Percentiles rank a stretch among this genome's conserved stretches.
These are phyloP conservation scores for Macrocybe gigantea DNA, from an alignment of 768 basidiomycete species.

Conservation along the genomic window DNA sequence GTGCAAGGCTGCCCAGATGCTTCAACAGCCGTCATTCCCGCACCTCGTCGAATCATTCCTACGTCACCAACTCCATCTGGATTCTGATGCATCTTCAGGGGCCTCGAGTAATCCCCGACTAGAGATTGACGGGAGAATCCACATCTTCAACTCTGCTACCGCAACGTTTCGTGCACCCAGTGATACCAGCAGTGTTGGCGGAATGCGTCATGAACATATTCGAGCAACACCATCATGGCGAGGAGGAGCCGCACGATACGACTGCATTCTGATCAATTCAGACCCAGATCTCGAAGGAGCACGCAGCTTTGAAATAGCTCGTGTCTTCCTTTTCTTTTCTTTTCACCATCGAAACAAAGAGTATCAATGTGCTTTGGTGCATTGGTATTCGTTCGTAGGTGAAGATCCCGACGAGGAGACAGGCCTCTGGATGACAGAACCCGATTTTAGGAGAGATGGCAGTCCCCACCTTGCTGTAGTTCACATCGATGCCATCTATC, in stretches of 20 bases:
- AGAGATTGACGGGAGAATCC: conserved; percentile 9
- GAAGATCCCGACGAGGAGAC: conserved; percentile 12
- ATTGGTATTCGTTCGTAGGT: conserved; percentile 11
- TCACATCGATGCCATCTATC: conserved; percentile 11
- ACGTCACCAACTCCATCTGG: background rate
- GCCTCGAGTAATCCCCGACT: conserved; percentile 6
- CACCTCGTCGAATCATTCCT: background rate
- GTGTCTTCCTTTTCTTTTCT: conserved; percentile 6
- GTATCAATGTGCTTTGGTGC: conserved; percentile 16
- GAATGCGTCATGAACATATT: conserved; percentile 11
- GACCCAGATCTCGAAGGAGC: conserved; percentile 14
- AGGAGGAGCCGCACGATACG: conserved; percentile 16
- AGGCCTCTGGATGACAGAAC: conserved; percentile 15
- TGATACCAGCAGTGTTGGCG: conserved; percentile 22
- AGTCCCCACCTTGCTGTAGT: conserved; percentile 4
- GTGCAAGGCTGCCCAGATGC: background rate
- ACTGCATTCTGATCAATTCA: conserved; percentile 8
- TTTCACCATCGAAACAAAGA: conserved; percentile 2
- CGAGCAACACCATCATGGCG: conserved; percentile 21
- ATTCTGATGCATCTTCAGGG: conserved; percentile 5
- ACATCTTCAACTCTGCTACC: conserved; percentile 20
- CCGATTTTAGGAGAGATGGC: conserved; percentile 5
- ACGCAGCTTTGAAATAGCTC: conserved; percentile 3
- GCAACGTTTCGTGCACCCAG: conserved; percentile 29
- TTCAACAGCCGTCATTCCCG: background rate